Conservation (phyloP, 495 filamentous ascomycete species). For the Penicillium egyptiacum region DNA sequence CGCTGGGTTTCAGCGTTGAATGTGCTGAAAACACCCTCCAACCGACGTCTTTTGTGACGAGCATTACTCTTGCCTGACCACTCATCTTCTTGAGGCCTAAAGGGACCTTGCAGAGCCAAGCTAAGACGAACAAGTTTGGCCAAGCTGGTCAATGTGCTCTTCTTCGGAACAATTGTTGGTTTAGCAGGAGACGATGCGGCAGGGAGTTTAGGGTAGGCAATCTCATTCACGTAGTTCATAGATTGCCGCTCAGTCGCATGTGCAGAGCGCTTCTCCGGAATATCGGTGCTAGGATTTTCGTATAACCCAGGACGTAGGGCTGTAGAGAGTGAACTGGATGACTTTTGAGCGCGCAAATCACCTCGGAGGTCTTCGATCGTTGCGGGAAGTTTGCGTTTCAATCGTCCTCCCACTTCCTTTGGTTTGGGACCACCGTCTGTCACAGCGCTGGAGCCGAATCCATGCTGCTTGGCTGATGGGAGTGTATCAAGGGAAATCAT, state of each 20-base stretch:
- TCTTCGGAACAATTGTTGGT: not conserved
- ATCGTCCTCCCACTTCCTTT: constrained; percentile 30
- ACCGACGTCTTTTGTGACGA: constrained; percentile 25
- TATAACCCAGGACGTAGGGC: not conserved
- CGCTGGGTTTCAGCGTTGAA: constrained; percentile 44
- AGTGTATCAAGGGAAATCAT: constrained; percentile 59
- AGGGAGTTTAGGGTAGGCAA: constrained; percentile 24
- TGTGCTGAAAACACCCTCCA: constrained; percentile 46
- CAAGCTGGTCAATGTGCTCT: constrained; percentile 33
- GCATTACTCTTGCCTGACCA: constrained; percentile 10
- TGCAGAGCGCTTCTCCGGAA: not conserved
- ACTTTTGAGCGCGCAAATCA: constrained; percentile 18
- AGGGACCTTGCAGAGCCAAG: constrained; percentile 46
- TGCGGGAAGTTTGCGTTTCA: constrained; percentile 34
- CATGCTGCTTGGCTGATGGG: constrained; percentile 45
- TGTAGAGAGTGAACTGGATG: constrained; percentile 17
- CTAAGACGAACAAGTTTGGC: constrained; percentile 47
- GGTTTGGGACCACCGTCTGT: constrained; percentile 30
- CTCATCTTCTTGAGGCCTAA: constrained; percentile 30
- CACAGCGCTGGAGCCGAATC: constrained; percentile 28
- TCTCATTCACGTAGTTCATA: not conserved
- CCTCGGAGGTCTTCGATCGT: constrained; percentile 23
- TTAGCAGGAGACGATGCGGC: constrained; percentile 7
- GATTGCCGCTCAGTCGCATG: not conserved
- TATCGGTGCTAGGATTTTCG: not conserved